Evolutionary conservation across 2,329 filamentous ascomycete genomes (phyloP).

Genomic region (Thelonectria rubi): DNA sequence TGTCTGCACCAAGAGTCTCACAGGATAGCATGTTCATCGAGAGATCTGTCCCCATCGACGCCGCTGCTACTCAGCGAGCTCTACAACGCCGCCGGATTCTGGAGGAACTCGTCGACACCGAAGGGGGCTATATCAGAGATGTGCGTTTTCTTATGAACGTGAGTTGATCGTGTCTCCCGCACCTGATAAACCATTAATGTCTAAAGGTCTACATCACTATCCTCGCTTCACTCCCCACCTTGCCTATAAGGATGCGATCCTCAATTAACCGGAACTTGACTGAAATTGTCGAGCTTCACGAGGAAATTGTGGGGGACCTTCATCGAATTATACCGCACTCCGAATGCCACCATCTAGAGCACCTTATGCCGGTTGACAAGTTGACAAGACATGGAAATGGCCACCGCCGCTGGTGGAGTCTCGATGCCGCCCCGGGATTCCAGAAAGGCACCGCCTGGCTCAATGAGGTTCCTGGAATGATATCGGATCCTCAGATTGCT

Average conservation of each 20-base stretch:
- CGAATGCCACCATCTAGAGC: constrained; percentile 61
- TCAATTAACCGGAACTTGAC: constrained; percentile 83
- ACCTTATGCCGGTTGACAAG: constrained; percentile 22
- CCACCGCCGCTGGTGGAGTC: constrained; percentile 59
- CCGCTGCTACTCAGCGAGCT: constrained; percentile 75
- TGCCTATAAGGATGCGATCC: constrained; percentile 70
- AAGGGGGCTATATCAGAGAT: constrained; percentile 89
- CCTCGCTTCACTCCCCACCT: constrained; percentile 73
- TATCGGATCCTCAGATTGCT: constrained; percentile 66
- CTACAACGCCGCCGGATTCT: constrained; percentile 80
- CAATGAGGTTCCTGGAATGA: constrained; percentile 59
- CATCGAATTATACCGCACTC: constrained; percentile 76
- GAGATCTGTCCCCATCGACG: constrained; percentile 64
- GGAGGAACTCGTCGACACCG: constrained; percentile 85
- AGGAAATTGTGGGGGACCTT: constrained; percentile 79
- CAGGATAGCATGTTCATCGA: constrained; percentile 73
- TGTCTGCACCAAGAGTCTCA: constrained; percentile 67
- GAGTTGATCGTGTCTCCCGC: constrained; percentile 42
- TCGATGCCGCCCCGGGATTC: constrained; percentile 57
- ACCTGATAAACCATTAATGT: constrained; percentile 31
- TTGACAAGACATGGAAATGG: constrained; percentile 29
- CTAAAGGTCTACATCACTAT: constrained; percentile 77
- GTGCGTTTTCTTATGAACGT: constrained; percentile 88
- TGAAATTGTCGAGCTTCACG: constrained; percentile 84
- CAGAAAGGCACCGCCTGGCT: constrained; percentile 52